Conservation (phyloP, 1,139 yeast genomes). For the Schizosaccharomyces versatilis region DNA sequence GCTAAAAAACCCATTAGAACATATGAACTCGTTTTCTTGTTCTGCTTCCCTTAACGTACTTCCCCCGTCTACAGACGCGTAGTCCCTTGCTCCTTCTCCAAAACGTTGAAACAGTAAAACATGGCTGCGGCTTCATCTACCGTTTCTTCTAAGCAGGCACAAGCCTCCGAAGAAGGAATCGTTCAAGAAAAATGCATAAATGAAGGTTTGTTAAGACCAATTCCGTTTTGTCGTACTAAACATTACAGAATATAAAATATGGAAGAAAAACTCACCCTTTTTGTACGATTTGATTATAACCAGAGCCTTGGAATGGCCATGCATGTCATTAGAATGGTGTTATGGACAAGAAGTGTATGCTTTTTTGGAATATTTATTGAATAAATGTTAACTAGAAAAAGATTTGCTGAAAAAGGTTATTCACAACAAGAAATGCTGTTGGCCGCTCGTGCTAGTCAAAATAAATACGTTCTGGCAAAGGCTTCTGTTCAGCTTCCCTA, state of each 20-base stretch:
- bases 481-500: neutral
- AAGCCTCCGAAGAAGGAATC: constrained; percentile 2
- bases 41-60: no score
- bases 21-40: no score
- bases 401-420: neutral
- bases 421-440: neutral
- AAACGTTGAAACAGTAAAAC: neutral
- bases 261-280: constrained; percentile 86
- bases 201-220: neutral
- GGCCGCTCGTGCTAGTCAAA: neutral
- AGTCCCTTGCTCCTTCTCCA: neutral
- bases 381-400: neutral
- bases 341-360: constrained; percentile 20
- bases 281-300: constrained; percentile 61
- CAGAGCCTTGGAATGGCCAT: constrained; percentile 41
- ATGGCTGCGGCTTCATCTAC: neutral
- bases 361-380: neutral
- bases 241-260: constrained; percentile 36
- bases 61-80: no score
- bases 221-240: neutral
- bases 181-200: constrained; percentile 2
- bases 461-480: neutral
- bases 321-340: constrained; percentile 24
- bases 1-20: no score
- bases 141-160: neutral